Percentiles rank a stretch among this genome's conserved stretches.
Evolutionary conservation across 2,329 filamentous ascomycete species (phyloP).

Genomic region (Sporothrix schenckii): DNA sequence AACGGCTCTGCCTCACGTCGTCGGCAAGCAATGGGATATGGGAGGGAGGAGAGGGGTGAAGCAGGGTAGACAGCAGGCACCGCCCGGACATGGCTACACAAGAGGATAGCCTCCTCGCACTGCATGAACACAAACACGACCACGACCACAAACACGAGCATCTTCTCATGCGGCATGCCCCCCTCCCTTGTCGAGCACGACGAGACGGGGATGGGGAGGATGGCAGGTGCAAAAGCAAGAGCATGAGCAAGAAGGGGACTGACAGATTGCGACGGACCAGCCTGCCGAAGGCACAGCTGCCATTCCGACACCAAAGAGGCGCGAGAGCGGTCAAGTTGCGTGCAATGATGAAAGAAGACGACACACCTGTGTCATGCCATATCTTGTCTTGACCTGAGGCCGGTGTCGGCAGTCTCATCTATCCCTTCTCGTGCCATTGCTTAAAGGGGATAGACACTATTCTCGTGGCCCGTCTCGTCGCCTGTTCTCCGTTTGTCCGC

Average conservation of each 20-base stretch:
- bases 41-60: not conserved
- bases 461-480: constrained; percentile 14
- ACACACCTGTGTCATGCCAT: not conserved
- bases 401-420: constrained; percentile 1
- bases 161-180: constrained; percentile 19
- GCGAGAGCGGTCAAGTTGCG: not conserved
- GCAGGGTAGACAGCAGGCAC: not conserved
- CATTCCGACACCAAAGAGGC: not conserved
- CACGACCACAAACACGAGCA: constrained; percentile 28
- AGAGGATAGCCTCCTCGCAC: constrained; percentile 31
- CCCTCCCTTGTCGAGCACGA: constrained; percentile 22
- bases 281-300: not conserved
- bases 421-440: not conserved
- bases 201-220: constrained; percentile 13
- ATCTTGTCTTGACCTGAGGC: not conserved
- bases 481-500: constrained; percentile 7
- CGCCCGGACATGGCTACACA: constrained; percentile 14
- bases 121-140: constrained; percentile 31
- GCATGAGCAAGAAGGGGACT: not conserved
- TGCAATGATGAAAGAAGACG: not conserved
- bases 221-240: not conserved
- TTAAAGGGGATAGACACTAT: not conserved
- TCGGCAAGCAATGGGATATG: not conserved
- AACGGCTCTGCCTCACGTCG: not conserved
- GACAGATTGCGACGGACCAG: not conserved